Evolutionary conservation across 2,329 filamentous ascomycete genomes (phyloP).

Genomic region (Arachnomyces sp.): DNA sequence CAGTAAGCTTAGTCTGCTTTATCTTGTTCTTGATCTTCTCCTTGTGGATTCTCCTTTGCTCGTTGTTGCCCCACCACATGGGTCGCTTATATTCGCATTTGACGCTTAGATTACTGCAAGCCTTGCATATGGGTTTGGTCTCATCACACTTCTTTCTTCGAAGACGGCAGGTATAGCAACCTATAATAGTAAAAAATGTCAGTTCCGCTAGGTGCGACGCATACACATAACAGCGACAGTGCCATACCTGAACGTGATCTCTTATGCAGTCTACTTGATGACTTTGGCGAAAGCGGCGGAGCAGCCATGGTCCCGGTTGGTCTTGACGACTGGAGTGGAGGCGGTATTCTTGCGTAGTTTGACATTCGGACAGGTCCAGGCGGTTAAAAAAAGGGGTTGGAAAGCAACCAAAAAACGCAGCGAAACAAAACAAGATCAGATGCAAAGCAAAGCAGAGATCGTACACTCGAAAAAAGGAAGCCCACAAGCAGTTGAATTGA

Average conservation of each 20-base stretch:
- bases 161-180: constrained; percentile 61
- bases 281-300: constrained; percentile 42
- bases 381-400: background rate
- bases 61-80: constrained; percentile 94
- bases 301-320: constrained; percentile 41
- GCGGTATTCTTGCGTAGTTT: constrained; percentile 9
- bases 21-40: constrained; percentile 96
- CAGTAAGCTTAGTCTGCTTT: constrained; percentile 89
- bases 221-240: constrained; percentile 17
- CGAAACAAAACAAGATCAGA: too few relatives aligned
- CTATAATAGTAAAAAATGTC: constrained; percentile 30
- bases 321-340: constrained; percentile 19
- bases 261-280: constrained; percentile 81
- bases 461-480: background rate
- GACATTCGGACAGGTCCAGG: background rate
- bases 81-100: constrained; percentile 94
- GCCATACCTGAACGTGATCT: constrained; percentile 86
- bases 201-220: constrained; percentile 24
- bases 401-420: background rate
- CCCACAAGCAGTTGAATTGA: background rate
- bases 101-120: constrained; percentile 66
- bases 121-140: constrained; percentile 55
- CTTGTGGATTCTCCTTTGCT: constrained; percentile 77
- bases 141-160: constrained; percentile 66
- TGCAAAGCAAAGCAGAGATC: background rate